Evolutionary conservation across 164 flowering plant species (phyloP).

Genomic region (Stephania japonica): DNA sequence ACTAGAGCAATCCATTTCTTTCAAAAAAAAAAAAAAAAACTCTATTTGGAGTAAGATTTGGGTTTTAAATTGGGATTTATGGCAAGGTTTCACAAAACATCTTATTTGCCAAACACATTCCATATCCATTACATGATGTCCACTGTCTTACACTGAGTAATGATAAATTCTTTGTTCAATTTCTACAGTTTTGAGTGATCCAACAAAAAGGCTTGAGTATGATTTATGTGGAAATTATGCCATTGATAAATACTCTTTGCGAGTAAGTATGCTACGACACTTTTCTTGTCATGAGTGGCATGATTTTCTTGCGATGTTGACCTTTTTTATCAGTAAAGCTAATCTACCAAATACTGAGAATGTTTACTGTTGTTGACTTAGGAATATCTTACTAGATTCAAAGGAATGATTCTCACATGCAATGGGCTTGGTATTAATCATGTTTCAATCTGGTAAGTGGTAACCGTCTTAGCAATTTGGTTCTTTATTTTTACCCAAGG

Average conservation of each 20-base stretch:
- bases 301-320: background rate
- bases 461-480: background rate
- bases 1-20: background rate
- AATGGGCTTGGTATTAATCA: slow-evolving; percentile 78
- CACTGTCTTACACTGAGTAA: background rate
- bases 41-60: background rate
- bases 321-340: background rate
- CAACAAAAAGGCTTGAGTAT: slow-evolving; percentile 63
- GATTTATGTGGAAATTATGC: slow-evolving; percentile 69
- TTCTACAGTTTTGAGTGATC: slow-evolving; percentile 70
- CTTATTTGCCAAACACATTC: background rate
- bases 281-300: background rate
- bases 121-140: background rate
- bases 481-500: background rate
- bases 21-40: background rate
- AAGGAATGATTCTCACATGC: slow-evolving; percentile 90
- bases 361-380: slow-evolving; percentile 21
- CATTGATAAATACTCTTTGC: slow-evolving; percentile 67
- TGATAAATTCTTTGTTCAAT: background rate
- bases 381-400: slow-evolving; percentile 81
- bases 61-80: background rate
- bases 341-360: background rate
- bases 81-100: background rate
- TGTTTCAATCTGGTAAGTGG: slow-evolving; percentile 49
- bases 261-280: slow-evolving; percentile 32